Base-by-base conservation (phyloP, 1,139 yeast genomes). In the Geotrichum carabidarum region DNA sequence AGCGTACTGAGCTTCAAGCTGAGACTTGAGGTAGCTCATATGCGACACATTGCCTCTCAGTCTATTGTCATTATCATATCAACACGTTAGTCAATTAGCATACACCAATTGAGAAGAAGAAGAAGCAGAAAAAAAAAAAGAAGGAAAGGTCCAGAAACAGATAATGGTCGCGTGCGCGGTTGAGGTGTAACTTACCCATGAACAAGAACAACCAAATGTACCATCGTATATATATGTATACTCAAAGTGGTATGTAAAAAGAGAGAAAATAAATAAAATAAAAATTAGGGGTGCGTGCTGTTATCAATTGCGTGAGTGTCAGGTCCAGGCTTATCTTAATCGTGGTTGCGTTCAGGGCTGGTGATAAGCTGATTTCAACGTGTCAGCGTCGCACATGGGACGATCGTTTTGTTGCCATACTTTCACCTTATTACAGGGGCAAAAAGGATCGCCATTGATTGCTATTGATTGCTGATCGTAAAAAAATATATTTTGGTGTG, bases 31-130 rank as follows among this genome's bases (percentile, higher is more conserved):
- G 65, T 86, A 84, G 53, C 75, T 78, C 68, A 88, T 79, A 63
- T 88, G 95, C 51, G 78, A 71, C 7, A 81, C 73, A 55, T 81
- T 80, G 1, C 95, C 96, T 95, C 95, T 87, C 46, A 88, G 76
- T 0, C 82, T 78, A 17, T 22, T 3, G 27, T 5, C 27, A 22
- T 22, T 36, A 34, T 12, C 9, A 15, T n/a, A 42, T 44, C 35
- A 30, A 42, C 34, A 17, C n/a, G n/a, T 27, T 22, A 3, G 27
- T 22, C 4, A 3, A 5, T 22, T 22, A 22, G 27, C 27, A 22
- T 3, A 22, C 5, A n/a, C n/a, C n/a, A n/a, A n/a, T n/a, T n/a
- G n/a, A n/a, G n/a, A n/a, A n/a, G n/a, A n/a, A n/a, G 40, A 27
- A 37, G 4, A 31, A 27, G 30, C 18, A 37, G 50, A 18, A 12